phyloP scores from a whole-genome alignment of 2,329 filamentous ascomycete genomes.

The Colletotrichum echinochloae region DNA sequence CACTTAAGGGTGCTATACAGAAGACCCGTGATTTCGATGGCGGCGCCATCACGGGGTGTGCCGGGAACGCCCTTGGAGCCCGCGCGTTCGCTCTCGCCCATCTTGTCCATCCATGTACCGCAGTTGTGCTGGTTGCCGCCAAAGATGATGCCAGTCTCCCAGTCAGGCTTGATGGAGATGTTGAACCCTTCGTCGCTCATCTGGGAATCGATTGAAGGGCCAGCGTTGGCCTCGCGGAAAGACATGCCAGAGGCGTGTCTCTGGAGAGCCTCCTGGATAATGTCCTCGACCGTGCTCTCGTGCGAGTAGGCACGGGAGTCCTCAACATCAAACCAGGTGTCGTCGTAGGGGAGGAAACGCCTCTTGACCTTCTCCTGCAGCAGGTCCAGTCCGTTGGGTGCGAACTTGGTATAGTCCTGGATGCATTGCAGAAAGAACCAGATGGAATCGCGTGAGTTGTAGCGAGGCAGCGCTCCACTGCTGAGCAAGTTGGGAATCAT shows the following conservation, averaged over 20 bases:
- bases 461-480: constrained; percentile 86
- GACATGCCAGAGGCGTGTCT: constrained; percentile 90
- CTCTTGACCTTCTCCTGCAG: constrained; percentile 82
- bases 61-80: constrained; percentile 93
- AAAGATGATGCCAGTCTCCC: constrained; percentile 90
- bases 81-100: constrained; percentile 96
- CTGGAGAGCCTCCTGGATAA: constrained; percentile 94
- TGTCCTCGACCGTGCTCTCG: constrained; percentile 84
- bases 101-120: constrained; percentile 99
- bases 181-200: constrained; percentile 95
- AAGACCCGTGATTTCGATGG: constrained; percentile 93
- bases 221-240: constrained; percentile 95
- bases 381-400: constrained; percentile 79
- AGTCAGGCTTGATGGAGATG: constrained; percentile 90
- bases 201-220: constrained; percentile 86
- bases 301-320: constrained; percentile 88
- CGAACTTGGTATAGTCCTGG: constrained; percentile 89
- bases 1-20: constrained; percentile 90
- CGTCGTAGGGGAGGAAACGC: constrained; percentile 93
- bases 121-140: constrained; percentile 96
- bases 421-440: constrained; percentile 99
- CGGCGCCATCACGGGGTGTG: constrained; percentile 95
- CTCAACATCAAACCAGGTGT: constrained; percentile 89
- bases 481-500: constrained; percentile 97
- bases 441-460: constrained; percentile 95